Base-by-base conservation (phyloP, 129 eudicot species). In the Chrysanthemum lavandulifolium region DNA sequence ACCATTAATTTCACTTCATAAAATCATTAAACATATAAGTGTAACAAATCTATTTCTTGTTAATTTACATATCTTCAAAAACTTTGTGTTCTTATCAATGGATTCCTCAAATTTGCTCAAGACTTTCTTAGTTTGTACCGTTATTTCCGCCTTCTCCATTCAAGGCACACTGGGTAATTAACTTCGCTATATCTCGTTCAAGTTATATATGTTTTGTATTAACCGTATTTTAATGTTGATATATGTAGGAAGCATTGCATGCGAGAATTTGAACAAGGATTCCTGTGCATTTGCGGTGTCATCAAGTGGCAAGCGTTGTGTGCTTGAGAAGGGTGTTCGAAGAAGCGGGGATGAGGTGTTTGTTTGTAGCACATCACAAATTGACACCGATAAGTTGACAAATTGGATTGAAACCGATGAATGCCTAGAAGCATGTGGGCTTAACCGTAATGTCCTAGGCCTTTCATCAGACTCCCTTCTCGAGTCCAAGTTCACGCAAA, bases 401-500 rank as follows among this genome's bases (percentile, higher is more conserved):
- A 74, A 78, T 19, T 85, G 85, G 84, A 81, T 92, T 13, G 97
- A 92, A 72, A 84, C 81, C 3, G 89, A 89, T 21, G 54, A 73
- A 27, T 92, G 97, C 78, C 43, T 92, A 16, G 69, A 80, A 31
- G 82, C 94, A 2, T 92, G 97, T 63, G 96, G 97, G 19, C 79
- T 89, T 13, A 81, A 86, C 25, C 82, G 94, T n/a, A 76, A 76
- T 12, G 72, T 79, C 54, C 81, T 92, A 6, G 97, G 97, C 19
- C 85, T 92, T 43, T 92, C 97, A 1, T 89, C 97, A 0, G 97
- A 92, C 61, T 81, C 89, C 16, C 89, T 92, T 51, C 78, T 92
- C 2, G 96, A 89, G 40, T 47, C 88, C 1, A 80, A 29, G 0
- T 92, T 86, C 73, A 73, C 83, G 13, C 79, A 81, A 40, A 86